Evolutionary conservation across 345 rosid genomes (phyloP), one percentile per base, ranked within the genome.

Genomic region (Anastatica hierochuntica): DNA sequence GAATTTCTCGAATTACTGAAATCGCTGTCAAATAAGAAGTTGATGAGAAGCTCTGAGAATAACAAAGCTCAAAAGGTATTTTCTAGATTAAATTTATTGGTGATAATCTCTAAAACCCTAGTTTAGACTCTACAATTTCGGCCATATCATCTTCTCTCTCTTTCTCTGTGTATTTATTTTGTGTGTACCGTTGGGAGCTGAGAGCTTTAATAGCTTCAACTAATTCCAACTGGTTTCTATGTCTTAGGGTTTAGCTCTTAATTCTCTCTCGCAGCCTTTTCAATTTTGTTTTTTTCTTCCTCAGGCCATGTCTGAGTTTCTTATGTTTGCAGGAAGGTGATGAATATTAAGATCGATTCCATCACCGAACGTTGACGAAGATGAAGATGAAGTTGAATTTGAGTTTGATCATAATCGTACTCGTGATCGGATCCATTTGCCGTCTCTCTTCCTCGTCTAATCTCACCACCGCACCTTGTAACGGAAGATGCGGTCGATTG

Each of bases 401-500:
- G 52, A 26, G 54, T 60, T 20, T 66, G 27, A 13, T 58, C 14
- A 0, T 39, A 8, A 30, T 59, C 44, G 17, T 52, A 20, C 21
- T 59, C 44, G 17, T 52, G 15, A 47, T 7, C 31, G 58, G 45
- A 39, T 58, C 42, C n/a, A 30, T 37, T 38, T 34, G 2, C 19
- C 4, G 45, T 47, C n/a, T 58, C 64, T 37, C 55, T 45, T 18
- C 43, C 14, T 24, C 15, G 14, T 33, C 40, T 18, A 15, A 26
- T 27, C 20, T 9, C 49, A 39, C 24, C 49, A 39, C 24, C 5
- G 7, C 19, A 1, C 7, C 4, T 21, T 67, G 70, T 13, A 8
- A 11, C 4, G 21, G 52, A 14, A 31, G 49, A 0, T 90, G 98
- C 56, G 80, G 73, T 19, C 15, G 6, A 1, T 21, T 0, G 55